Evolutionary conservation across 768 basidiomycete genomes (phyloP), one percentile per base, ranked within the genome.

Genomic region (Auricularia sp.): DNA sequence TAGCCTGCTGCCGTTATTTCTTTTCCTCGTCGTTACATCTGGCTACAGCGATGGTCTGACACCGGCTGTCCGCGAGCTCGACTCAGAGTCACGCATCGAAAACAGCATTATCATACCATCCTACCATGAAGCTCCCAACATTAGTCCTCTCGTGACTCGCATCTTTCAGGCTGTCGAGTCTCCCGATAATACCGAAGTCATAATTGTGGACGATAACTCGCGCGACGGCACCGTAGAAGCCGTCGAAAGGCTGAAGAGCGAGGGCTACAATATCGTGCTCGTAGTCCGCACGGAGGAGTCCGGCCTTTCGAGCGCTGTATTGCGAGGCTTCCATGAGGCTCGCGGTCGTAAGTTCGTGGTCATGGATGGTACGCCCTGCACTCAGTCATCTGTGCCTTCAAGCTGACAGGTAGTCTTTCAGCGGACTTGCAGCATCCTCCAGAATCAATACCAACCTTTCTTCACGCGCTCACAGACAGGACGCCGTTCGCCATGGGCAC

Each of bases 141-240:
- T 59, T 29, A 23, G 23, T 29, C 23, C 56, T 6, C 56, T 59
- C 10, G 56, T 59, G 8, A 59, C 56, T 14, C 56, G 56, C 14
- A 59, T 59, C 14, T 59, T 59, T 18, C 23, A 59, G 34, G 56
- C 56, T 6, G 47, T 51, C 18, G 47, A 51, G 47, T n/a, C 16
- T 11, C 56, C 23, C 29, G 56, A 59, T 34, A 34, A 14, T 14
- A 59, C 56, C 23, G 56, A 59, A 29, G 56, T 59, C 16, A 29
- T 59, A 14, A 59, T 59, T 29, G 56, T 59, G 23, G 56, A 59
- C 56, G 56, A 59, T 29, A 23, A 59, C 56, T 59, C 56, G 56
- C 56, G 56, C 56, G 56, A 59, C 29, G 56, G 56, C 14, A 59
- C 56, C 7, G 34, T 33, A 21, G 56, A 59, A 14, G 56, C 56